phyloP scores from a whole-genome alignment of 2,329 filamentous ascomycete genomes.

The Aspergillus sp. region DNA sequence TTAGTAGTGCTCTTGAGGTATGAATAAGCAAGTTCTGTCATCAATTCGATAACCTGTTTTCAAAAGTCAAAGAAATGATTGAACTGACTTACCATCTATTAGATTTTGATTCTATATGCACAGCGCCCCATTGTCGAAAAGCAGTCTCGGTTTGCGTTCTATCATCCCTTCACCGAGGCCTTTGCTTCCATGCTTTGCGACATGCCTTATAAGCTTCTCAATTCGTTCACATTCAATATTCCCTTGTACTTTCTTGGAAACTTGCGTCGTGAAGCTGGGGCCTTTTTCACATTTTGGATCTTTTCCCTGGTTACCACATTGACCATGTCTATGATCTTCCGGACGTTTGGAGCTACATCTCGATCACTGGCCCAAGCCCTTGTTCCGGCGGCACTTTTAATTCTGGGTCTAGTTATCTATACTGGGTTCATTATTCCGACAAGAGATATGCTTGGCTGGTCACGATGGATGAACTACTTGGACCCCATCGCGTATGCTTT shows the following conservation, averaged over 20 bases:
- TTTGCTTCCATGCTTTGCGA: constrained; percentile 9
- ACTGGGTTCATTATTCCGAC: constrained; percentile 38
- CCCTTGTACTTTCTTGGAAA: constrained; percentile 82
- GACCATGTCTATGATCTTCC: constrained; percentile 78
- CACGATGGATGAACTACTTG: constrained; percentile 73
- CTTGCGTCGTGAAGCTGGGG: constrained; percentile 63
- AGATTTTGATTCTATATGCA: constrained; percentile 14
- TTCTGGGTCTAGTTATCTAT: constrained; percentile 36
- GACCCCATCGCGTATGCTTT: constrained; percentile 75
- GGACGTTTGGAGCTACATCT: constrained; percentile 67
- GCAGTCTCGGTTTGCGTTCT: constrained; percentile 14
- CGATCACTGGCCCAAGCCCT: constrained; percentile 55
- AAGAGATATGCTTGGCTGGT: constrained; percentile 67
- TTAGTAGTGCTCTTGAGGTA: constrained; percentile 67
- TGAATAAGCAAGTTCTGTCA: constrained; percentile 10
- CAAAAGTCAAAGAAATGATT: background rate
- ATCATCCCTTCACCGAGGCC: constrained; percentile 11
- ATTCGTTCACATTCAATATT: constrained; percentile 69
- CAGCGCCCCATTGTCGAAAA: constrained; percentile 14
- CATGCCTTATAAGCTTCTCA: constrained; percentile 71
- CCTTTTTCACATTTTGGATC: constrained; percentile 81
- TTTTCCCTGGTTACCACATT: constrained; percentile 67
- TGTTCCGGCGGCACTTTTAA: constrained; percentile 47
- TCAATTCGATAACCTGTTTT: background rate
- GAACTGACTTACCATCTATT: background rate